Evolutionary conservation across 2,329 filamentous ascomycete genomes (phyloP), one percentile per base, ranked within the genome.

Genomic region (Botryotinia globosa): DNA sequence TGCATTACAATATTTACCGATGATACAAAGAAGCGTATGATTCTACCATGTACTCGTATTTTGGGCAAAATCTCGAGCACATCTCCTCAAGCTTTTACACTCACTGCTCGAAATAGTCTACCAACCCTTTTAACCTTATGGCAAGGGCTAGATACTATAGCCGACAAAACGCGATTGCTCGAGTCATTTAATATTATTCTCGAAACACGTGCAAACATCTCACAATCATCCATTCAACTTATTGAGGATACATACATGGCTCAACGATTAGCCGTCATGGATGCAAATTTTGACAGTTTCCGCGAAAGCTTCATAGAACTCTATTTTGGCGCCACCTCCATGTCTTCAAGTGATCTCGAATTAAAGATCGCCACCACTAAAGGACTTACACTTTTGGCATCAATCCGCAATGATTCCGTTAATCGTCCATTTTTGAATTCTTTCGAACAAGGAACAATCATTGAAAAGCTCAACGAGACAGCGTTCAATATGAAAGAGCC

Each of bases 111-210:
- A 16, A 56, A 65, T 29, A 56, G 37, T 6, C 54, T 71, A 34
- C 69, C 67, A 37, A 48, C 54, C 0, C n/a, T 66, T 22, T 73
- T 72, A 7, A 63, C 66, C 25, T 29, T 72, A n/a, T 72, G 65
- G 65, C 65, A 70, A 20, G 29, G 44, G 44, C 25, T 72, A 20
- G 44, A 61, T 58, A 70, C 59, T 37, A 39, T 37, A 14, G n/a
- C 44, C 25, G 71, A 72, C 18, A 72, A 42, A 39, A 76, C 76
- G 34, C 73, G 76, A 4, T 54, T 80, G 3, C 59, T 81, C 12
- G 74, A 72, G 25, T 75, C 80, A 25, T 77, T 79, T n/a, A 80
- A 79, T 51, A 29, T 73, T 8, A 73, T 80, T 56, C 64, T 81
- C 1, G 73, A 77, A 61, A 77, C 78, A 63, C 73, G 76, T 34